phyloP scores from a whole-genome alignment of 164 flowering plant species.

The grape (Vitis vinifera) region ASM3070453v1 NC_081806.1:5582501-5583000 shows the following conservation, averaged over 20 bases:
- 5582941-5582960: constrained; percentile 79
- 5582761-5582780: constrained; percentile 74
- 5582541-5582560: too few species aligned
- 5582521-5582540: too few species aligned
- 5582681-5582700: background rate
- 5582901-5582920: background rate
- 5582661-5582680: too few species aligned
- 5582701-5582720: constrained; percentile 69
- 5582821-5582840: background rate
- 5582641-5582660: too few species aligned
- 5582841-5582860: too few species aligned
- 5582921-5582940: constrained; percentile 51
- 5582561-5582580: too few species aligned
- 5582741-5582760: constrained; percentile 81
- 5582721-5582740: constrained; percentile 85
- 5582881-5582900: constrained; percentile 1
- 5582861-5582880: background rate
- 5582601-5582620: too few species aligned
- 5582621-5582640: too few species aligned
- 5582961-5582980: constrained; percentile 77
- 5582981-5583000: constrained; percentile 60
- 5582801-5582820: constrained; percentile 3
- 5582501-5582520: too few species aligned
- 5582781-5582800: constrained; percentile 11
- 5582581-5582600: too few species aligned